Evolutionary conservation across 2,329 filamentous ascomycete species (phyloP).

Genomic region (Coniochaeta sp.): DNA sequence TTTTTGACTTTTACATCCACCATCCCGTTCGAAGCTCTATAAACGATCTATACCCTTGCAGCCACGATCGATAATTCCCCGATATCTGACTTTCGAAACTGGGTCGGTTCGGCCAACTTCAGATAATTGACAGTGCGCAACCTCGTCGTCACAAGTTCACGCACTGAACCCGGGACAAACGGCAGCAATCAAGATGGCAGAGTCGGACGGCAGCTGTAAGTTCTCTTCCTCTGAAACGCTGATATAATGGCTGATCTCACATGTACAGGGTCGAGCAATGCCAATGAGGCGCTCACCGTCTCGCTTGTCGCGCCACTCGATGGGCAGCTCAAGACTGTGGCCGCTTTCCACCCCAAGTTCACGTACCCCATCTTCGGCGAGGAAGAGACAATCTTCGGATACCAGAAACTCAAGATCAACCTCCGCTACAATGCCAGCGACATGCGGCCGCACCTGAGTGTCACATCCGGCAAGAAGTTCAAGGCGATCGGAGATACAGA

Average conservation of each 20-base stretch:
- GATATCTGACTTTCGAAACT: too few species aligned
- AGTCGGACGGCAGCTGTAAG: constrained; percentile 2
- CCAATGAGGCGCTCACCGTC: constrained; percentile 57
- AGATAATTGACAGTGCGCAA: too few species aligned
- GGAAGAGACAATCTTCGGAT: constrained; percentile 87
- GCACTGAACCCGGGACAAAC: neutral
- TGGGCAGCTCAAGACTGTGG: constrained; percentile 45
- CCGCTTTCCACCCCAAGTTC: constrained; percentile 74
- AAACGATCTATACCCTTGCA: too few species aligned
- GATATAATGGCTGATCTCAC: constrained; percentile 5
- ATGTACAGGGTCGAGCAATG: constrained; percentile 46
- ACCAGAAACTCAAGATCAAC: constrained; percentile 71
- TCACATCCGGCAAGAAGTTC: constrained; percentile 67
- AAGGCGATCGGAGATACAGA: constrained; percentile 59
- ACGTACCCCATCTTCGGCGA: constrained; percentile 92
- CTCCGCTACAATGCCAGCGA: constrained; percentile 63
- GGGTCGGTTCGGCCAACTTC: too few species aligned
- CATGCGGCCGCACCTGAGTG: constrained; percentile 68
- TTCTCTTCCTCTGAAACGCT: neutral
- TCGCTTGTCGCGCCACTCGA: constrained; percentile 47
- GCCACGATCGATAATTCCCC: too few species aligned
- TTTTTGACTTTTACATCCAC: too few species aligned
- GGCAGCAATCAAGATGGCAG: neutral
- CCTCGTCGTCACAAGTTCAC: too few species aligned
- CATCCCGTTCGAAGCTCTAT: too few species aligned